Evolutionary conservation across 768 basidiomycete species (phyloP), one percentile per base, ranked within the genome.

Genomic region (Royoungia palumana): DNA sequence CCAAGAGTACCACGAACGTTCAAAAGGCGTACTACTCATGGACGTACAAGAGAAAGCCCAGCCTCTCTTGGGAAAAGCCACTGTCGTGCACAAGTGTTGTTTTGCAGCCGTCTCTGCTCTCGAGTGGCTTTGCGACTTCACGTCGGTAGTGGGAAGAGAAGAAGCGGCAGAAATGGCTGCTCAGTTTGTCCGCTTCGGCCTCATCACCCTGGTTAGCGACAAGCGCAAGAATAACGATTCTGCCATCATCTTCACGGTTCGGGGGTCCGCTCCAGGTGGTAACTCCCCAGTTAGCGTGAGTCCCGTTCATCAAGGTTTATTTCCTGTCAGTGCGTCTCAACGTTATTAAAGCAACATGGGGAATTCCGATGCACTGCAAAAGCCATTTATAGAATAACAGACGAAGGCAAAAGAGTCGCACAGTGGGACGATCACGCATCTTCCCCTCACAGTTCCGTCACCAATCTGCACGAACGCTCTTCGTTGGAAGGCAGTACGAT

Each of bases 91-190:
- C 70, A 83, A 80, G 58, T 75, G 82, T 62, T 90, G 89, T 59
- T 97, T 99, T 65, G 73, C 83, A 24, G 94, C 96, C 20, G 82
- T 91, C 45, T 80, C 80, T 38, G 94, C 90, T 0, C 75, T 97
- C 47, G 94, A 98, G 69, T 99, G 96, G 96, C 81, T 99, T 35
- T 89, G 91, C 64, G 96, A 99, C 68, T 96, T 93, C 59, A 93
- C 96, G 0, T 96, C 94, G 1, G 91, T 94, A 28, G 91, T 94
- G 28, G 94, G 94, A 20, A 77, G 91, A 44, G 96, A 99, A 62
- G 96, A 98, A 68, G 94, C 93, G 0, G 91, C 93, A 11, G 96
- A 99, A 74, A 89, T 98, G 82, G 87, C 91, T 3, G 96, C 94
- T 5, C 96, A 98, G 66, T 97, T 98, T 60, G 94, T 97, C 39